Evolutionary conservation across 2,329 filamentous ascomycete species (phyloP), one percentile per base, ranked within the genome.

Genomic region (Pyrenochaeta sp.): DNA sequence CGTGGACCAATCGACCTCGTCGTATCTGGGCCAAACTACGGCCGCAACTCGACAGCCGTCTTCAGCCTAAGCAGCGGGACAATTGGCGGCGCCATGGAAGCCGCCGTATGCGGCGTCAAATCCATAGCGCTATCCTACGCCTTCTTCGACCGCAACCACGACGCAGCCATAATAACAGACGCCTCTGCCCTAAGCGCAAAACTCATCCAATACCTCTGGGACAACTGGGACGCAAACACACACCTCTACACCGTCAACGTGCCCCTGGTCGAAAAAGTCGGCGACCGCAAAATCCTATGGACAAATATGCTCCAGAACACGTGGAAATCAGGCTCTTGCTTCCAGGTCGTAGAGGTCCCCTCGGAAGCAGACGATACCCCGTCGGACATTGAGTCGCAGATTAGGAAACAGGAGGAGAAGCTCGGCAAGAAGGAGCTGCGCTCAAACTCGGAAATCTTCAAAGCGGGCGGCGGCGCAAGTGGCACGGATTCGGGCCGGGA

Each of bases 161-260:
- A 97, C 66, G 88, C 90, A 1, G 82, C 83, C 20, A 87, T 97
- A 63, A 94, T 98, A 54, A 84, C 86, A 29, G 90, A 86, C 43
- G 92, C 92, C 2, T 91, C 88, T 32, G 80, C 85, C 39, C 87
- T 94, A 64, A 87, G 88, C 20, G 88, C 95, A 20, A 84, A 83
- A 59, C 82, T 98, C 20, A 88, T 97, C 59, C 90, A 97, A 74
- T 85, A 91, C 57, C 81, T 99, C 6, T 87, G 84, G 64, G 81
- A 83, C 43, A 89, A 92, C 70, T 97, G 91, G 90, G 85, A 74
- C 21, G 18, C 58, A 81, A 83, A 83, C 54, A 87, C 91, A 4
- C 91, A 96, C 70, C 78, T 98, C n/a, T 98, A 97, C 75, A 90
- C 85, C 42, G 87, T 98, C 64, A 98, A 98, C 71, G 89, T 98